Evolutionary conservation across 1,284 basidiomycete genomes (phyloP), one percentile per base, ranked within the genome.

Genomic region (Takashimella koratensis): DNA sequence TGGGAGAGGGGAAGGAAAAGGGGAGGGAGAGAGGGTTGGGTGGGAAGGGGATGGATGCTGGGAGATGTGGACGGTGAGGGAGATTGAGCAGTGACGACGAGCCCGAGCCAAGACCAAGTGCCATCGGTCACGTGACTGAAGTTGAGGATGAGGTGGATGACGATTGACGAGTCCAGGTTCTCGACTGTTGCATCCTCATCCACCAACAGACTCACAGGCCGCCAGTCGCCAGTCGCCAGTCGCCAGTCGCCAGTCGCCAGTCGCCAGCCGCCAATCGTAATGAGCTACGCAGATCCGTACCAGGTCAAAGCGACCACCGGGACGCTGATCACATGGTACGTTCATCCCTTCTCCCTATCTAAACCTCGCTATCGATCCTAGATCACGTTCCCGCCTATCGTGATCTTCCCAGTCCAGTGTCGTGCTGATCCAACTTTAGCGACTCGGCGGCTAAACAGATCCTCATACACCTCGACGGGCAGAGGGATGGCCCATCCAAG

Each of bases 381-480:
- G n/a, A n/a, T n/a, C n/a, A n/a, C n/a, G n/a, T n/a, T n/a, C n/a
- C n/a, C n/a, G n/a, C n/a, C n/a, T n/a, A n/a, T n/a, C n/a, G n/a
- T n/a, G n/a, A n/a, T n/a, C n/a, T n/a, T n/a, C n/a, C n/a, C n/a
- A n/a, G n/a, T n/a, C n/a, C n/a, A 47, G 27, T 3, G 19, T 11
- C 21, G 5, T 3, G 13, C 5, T 12, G 13, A 42, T 26, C 53
- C 50, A 49, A 54, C 47, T 16, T 5, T 47, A 73, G 70, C 56
- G 73, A 74, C 56, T 69, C 67, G 27, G 71, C 73, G 8, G 73
- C 73, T 4, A 74, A 73, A 56, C 71, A 73, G 56, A 74, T 74
- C 48, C 58, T 74, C 5, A 53, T 73, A 6, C 68, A 70, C 52
- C 51, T 74, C 51, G 70, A 74, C 55, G 51, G 49, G 4, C 41